A percentile compares a stretch with the other conserved stretches of the same genome.
phyloP scores from a whole-genome alignment of 2,329 filamentous ascomycete species.

The Podosphaera xanthii region DNA sequence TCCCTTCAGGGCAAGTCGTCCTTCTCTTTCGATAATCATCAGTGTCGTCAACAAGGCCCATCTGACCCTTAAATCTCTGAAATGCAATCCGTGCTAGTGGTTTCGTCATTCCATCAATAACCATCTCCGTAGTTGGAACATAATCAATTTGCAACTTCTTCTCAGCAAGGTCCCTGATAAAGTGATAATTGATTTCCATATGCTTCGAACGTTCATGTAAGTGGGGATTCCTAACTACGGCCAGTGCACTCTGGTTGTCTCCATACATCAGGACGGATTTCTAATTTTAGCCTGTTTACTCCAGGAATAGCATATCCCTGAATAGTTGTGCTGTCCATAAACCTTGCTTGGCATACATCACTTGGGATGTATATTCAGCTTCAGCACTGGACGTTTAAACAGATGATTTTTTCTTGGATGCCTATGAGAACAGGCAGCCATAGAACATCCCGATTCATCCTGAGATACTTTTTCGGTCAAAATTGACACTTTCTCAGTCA shows the following conservation, averaged over 20 bases:
- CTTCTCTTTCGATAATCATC: no score
- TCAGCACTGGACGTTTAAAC: background rate
- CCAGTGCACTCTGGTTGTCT: background rate
- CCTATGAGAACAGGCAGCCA: background rate
- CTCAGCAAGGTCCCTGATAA: background rate
- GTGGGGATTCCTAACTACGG: background rate
- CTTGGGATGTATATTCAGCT: background rate
- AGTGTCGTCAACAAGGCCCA: no score
- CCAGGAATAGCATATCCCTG: background rate
- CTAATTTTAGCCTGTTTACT: no score
- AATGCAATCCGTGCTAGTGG: no score
- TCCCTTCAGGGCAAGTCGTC: no score
- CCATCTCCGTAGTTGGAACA: no score
- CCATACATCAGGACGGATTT: background rate
- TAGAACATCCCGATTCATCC: background rate
- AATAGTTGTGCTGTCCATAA: background rate
- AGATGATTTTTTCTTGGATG: background rate
- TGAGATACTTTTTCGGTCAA: background rate
- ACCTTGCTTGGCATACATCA: background rate
- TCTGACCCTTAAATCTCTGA: no score
- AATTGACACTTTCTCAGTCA: no score
- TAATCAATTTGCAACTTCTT: background rate
- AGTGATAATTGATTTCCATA: background rate
- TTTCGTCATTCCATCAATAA: no score
- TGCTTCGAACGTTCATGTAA: background rate